phyloP scores from a whole-genome alignment of 306 rosid genomes.

The Ceratonia siliqua region DNA sequence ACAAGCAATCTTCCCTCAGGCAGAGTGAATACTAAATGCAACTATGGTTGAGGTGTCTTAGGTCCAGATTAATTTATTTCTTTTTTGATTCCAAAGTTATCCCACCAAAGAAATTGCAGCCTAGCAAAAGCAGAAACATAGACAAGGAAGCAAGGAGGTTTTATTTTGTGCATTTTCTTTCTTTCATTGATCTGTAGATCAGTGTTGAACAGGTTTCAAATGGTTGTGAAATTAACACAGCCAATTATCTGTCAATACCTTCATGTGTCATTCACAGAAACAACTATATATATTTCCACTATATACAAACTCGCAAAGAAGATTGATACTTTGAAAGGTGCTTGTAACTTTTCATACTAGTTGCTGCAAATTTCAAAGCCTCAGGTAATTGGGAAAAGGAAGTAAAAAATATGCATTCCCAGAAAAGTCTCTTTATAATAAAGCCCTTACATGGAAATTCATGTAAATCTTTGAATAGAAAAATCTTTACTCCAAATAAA shows the following conservation, averaged over 20 bases:
- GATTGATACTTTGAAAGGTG: background rate
- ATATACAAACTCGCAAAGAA: background rate
- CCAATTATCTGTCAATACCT: background rate
- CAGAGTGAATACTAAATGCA: background rate
- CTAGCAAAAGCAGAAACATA: background rate
- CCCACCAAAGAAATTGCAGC: background rate
- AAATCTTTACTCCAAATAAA: too few species aligned
- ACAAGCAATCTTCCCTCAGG: background rate
- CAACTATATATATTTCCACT: background rate
- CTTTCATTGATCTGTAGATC: background rate
- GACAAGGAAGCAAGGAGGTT: background rate
- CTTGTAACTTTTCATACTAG: background rate
- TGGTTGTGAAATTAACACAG: background rate
- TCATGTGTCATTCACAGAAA: background rate
- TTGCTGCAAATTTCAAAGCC: background rate
- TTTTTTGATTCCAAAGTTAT: background rate
- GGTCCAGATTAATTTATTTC: background rate
- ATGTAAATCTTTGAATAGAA: too few species aligned
- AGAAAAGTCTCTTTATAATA: too few species aligned
- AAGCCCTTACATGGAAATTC: too few species aligned
- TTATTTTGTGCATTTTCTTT: background rate
- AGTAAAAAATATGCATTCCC: background rate
- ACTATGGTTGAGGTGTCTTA: background rate
- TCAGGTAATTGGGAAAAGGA: background rate
- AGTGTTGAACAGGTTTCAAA: background rate